Percentiles rank a stretch among this genome's conserved stretches.
phyloP scores from a whole-genome alignment of 306 rosid species.

The Trifolium repens region DNA sequence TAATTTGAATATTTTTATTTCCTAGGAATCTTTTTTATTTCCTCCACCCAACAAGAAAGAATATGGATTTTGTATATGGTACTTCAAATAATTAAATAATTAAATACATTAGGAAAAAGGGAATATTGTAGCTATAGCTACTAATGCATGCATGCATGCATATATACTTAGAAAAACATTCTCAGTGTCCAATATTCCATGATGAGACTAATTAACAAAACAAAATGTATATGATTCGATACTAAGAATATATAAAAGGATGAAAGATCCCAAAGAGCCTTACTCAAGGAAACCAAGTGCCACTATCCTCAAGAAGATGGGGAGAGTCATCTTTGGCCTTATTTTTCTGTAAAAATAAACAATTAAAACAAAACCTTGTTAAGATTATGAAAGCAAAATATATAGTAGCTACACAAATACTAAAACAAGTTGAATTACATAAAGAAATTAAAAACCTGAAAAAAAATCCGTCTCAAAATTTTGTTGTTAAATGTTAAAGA shows the following conservation, averaged over 20 bases:
- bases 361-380: conserved; percentile 20
- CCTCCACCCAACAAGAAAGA: not conserved
- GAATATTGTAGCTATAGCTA: not conserved
- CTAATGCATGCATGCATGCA: conserved; percentile 41
- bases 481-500: not conserved
- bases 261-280: conserved; percentile 39
- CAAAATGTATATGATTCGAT: conserved; percentile 6
- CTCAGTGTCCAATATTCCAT: conserved; percentile 8
- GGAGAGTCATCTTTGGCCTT: conserved; percentile 94
- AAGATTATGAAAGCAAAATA: not conserved
- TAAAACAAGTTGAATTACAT: not conserved
- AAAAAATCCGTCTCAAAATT: not conserved
- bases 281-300: conserved; percentile 93
- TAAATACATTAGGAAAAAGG: not conserved
- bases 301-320: conserved; percentile 73
- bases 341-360: conserved; percentile 63
- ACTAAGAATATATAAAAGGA: not conserved
- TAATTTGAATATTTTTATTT: not conserved
- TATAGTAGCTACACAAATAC: not conserved
- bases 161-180: not conserved
- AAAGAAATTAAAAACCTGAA: not conserved
- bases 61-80: not conserved
- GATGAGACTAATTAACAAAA: conserved; percentile 8
- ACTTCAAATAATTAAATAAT: conserved; percentile 1
- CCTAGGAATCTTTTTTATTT: conserved; percentile 15